phyloP scores from a whole-genome alignment of 305 asterid genomes.

The Striga hermonthica region DNA sequence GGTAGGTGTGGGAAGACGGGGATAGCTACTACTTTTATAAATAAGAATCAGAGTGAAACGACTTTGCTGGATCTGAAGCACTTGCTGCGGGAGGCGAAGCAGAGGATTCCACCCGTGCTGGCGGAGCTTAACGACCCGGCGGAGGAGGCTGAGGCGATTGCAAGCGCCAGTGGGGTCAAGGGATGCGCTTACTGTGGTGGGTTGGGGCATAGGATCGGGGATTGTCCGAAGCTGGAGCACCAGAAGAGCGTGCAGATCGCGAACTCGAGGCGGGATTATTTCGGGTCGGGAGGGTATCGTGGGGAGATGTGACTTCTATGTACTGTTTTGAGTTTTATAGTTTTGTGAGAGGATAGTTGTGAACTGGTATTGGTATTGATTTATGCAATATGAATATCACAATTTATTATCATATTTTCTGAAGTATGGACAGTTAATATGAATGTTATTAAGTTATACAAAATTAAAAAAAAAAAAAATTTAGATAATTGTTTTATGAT shows the following conservation, averaged over 20 bases:
- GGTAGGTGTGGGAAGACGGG: constrained; percentile 21
- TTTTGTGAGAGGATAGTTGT: too few relatives aligned
- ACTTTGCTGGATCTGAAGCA: constrained; percentile 18
- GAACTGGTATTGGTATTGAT: too few relatives aligned
- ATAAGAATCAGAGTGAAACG: constrained; percentile 21
- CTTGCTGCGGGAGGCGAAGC: constrained; percentile 19
- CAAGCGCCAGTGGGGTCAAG: constrained; percentile 11
- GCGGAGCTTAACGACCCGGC: constrained; percentile 16
- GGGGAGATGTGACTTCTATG: constrained; percentile 13
- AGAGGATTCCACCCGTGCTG: constrained; percentile 21
- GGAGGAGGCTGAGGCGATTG: constrained; percentile 15
- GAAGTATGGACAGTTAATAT: too few relatives aligned
- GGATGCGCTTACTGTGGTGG: constrained; percentile 14
- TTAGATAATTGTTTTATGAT: too few relatives aligned
- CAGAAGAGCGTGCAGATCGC: constrained; percentile 23
- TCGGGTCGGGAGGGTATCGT: constrained; percentile 15
- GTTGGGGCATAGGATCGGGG: constrained; percentile 13
- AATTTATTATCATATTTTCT: too few relatives aligned
- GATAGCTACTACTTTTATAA: constrained; percentile 8
- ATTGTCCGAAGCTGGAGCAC: constrained; percentile 20
- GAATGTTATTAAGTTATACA: too few relatives aligned
- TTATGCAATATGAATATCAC: too few relatives aligned
- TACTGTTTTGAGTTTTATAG: not conserved
- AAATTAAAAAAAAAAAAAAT: too few relatives aligned
- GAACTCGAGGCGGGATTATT: constrained; percentile 20